Conservation (phyloP, 2,329 filamentous ascomycete genomes). For the Claviceps sp. region DNA sequence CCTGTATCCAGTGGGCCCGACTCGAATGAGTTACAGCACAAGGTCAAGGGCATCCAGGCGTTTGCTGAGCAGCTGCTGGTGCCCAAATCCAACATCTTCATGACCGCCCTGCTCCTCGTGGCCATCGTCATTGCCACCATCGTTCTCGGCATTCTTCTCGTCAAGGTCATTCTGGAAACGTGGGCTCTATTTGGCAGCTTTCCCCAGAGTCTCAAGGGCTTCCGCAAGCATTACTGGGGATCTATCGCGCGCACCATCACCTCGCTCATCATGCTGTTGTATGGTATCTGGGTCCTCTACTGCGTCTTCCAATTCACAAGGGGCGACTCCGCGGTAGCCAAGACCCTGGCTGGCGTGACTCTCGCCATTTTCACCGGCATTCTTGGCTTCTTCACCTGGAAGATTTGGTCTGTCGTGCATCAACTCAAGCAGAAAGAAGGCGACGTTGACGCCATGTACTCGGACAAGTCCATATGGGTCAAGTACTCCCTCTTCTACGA, state of each 20-base stretch:
- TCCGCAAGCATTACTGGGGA: conserved; percentile 95
- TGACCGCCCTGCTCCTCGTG: conserved; percentile 84
- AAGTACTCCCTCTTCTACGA: conserved; percentile 98
- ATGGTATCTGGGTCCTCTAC: conserved; percentile 90
- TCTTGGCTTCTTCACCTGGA: conserved; percentile 70
- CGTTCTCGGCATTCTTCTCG: conserved; percentile 70
- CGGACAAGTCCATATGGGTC: conserved; percentile 81
- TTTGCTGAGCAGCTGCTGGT: conserved; percentile 77
- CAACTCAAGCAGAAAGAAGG: conserved; percentile 65
- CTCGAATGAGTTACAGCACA: conserved; percentile 24
- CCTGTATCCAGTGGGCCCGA: conserved; percentile 8
- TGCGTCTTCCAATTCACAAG: conserved; percentile 91
- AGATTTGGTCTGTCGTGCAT: conserved; percentile 65
- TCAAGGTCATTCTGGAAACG: conserved; percentile 81
- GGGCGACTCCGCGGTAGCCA: conserved; percentile 90
- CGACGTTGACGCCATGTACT: conserved; percentile 59
- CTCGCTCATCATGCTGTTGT: conserved; percentile 78
- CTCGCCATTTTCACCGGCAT: conserved; percentile 68
- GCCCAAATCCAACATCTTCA: conserved; percentile 83
- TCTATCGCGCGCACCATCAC: conserved; percentile 81
- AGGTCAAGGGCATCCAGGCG: conserved; percentile 64
- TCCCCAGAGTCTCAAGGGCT: conserved; percentile 63
- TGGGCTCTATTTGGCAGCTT: conserved; percentile 88
- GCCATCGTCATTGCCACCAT: conserved; percentile 77
- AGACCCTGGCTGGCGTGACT: conserved; percentile 68